Conservation (phyloP, 2,329 filamentous ascomycete species). For the Trichoderma brevicompactum region DNA sequence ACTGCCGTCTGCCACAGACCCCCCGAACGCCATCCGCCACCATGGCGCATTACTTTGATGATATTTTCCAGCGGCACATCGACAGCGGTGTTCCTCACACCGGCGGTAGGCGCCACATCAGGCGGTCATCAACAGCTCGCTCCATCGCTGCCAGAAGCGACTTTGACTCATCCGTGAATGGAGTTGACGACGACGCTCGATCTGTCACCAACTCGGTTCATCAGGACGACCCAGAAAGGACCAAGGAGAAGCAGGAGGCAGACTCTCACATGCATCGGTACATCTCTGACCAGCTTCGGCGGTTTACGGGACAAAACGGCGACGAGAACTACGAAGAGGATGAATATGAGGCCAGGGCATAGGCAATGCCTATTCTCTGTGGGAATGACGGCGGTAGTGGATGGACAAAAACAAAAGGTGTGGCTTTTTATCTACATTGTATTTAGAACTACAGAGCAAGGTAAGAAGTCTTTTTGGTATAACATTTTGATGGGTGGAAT, state of each 20-base stretch:
- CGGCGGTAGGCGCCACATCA: slow-evolving; percentile 58
- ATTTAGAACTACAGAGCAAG: slow-evolving; percentile 13
- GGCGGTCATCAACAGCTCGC: slow-evolving; percentile 79
- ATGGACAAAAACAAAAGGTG: neutral
- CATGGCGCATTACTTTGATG: slow-evolving; percentile 94
- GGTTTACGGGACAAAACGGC: slow-evolving; percentile 55
- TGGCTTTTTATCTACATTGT: slow-evolving; percentile 3
- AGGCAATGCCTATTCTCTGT: neutral
- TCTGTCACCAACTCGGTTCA: slow-evolving; percentile 42
- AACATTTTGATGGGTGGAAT: neutral
- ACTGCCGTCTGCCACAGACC: slow-evolving; percentile 89
- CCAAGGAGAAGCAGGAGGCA: slow-evolving; percentile 57
- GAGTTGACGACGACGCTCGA: slow-evolving; percentile 46
- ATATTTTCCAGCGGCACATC: slow-evolving; percentile 66
- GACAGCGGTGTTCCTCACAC: slow-evolving; percentile 45
- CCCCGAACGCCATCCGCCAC: slow-evolving; percentile 83
- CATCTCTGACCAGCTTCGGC: slow-evolving; percentile 77
- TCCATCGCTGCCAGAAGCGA: slow-evolving; percentile 86
- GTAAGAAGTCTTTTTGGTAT: neutral
- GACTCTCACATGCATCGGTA: slow-evolving; percentile 79
- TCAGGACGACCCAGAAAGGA: slow-evolving; percentile 49
- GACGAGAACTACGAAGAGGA: slow-evolving; percentile 41
- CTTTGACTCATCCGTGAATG: slow-evolving; percentile 61
- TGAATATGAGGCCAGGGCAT: slow-evolving; percentile 53
- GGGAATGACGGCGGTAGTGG: neutral